Base-by-base conservation (phyloP, 2,329 filamentous ascomycete species). In the Cyclaneusma minus region DNA sequence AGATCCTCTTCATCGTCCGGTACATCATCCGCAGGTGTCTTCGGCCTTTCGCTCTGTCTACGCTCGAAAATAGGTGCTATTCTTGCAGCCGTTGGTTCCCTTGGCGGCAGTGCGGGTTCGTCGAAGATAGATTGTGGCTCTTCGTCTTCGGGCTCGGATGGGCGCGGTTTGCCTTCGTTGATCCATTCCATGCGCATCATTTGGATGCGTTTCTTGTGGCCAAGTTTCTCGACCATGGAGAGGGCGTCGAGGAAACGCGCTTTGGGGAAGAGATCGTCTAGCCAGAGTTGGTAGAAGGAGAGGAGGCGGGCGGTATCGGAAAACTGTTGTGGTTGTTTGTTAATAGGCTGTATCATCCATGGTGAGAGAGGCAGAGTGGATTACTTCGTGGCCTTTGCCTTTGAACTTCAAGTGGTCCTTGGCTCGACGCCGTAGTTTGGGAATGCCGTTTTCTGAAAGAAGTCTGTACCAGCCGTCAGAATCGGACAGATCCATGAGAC, bases 211-310 rank as follows among this genome's bases (percentile, higher is more conserved):
- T 80, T 85, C 41, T 77, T 82, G 51, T 94, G 89, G 2, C 89
- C 89, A 1, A 83, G 62, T 52, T 92, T 94, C 50, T 98, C 89
- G 3, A 95, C 81, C 59, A 95, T 93, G 20, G 64, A 58, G 5
- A 95, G 58, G 3, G 80, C 89, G 43, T 98, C 89, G 24, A 80
- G 67, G 44, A 98, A 98, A 44, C 84, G 87, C 4, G 87, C 89
- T 44, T 91, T 84, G 8, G 89, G 89, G 44, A 85, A 98, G 8
- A 98, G 61, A 44, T 94, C 84, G 51, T 98, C 87, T 2, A 98
- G 76, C 89, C 89, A 98, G 29, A 93, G 54, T 48, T 95, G 89
- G 47, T 95, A 98, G 47, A 91, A 81, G 13, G 80, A 82, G 24
- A 98, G 62, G 13, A 98, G 64, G 10, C 74, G 70, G 1, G 75